Evolutionary conservation across 148 eudicot genomes (phyloP), one percentile per base, ranked within the genome.

Genomic region (Mesembryanthemum crystallinum): DNA sequence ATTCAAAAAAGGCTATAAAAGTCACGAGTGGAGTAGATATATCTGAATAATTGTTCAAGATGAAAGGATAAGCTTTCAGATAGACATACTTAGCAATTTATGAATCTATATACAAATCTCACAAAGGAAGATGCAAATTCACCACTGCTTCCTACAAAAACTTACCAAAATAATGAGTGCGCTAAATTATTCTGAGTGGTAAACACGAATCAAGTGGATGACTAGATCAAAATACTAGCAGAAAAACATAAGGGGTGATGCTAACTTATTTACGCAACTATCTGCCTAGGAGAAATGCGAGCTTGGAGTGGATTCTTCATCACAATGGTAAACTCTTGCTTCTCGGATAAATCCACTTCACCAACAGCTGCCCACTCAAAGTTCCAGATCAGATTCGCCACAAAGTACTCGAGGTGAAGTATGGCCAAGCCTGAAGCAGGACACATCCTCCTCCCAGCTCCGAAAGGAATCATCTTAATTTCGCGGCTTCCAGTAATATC

Each of bases 281-380:
- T 15, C 6, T 68, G 21, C 72, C 72, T 47, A 69, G 58, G 72
- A 49, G 58, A 27, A 45, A 69, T 69, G 32, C 57, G 10, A 27
- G 72, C 72, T 13, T 69, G 35, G 12, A 69, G 57, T 15, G 72
- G 72, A 69, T 69, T 18, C 57, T 69, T 69, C 72, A 69, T 69
- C 13, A 47, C 57, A 47, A 27, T 7, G 14, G 72, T 69, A 20
- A 69, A 69, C 72, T 69, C 72, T 25, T 45, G 58, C 37, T 69
- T 69, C 72, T 69, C 72, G 14, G 58, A 47, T 7, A 69, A 47
- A 27, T 69, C 72, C 33, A 69, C 72, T 54, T 69, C 58, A 69
- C 47, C 72, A 7, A 30, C 58, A 69, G 72, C 24, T 15, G 12
- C n/a, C 72, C 72, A 69, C 29, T 69, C 72, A 28, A 69, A 69